Conservation (phyloP, 164 flowering plant genomes). For the Paratinospora sagittata region DNA sequence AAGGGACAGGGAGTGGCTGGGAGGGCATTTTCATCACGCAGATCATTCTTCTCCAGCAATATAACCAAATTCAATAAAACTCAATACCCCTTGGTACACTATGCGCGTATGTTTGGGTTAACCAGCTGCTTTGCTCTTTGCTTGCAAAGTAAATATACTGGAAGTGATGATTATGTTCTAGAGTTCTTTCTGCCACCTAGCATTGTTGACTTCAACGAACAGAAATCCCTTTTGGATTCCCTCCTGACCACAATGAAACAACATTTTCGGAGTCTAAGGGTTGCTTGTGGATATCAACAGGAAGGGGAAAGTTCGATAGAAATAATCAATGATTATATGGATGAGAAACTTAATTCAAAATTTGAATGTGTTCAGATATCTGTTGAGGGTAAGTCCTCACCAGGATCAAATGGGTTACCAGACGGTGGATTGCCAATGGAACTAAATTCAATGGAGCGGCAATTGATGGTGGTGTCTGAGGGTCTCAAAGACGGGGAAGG, state of each 20-base stretch:
- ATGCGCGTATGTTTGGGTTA: conserved; percentile 84
- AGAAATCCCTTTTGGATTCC: conserved; percentile 49
- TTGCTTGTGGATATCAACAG: conserved; percentile 52
- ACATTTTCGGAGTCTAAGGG: conserved; percentile 58
- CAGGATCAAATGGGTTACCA: conserved; percentile 23
- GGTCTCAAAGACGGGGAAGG: conserved; percentile 17
- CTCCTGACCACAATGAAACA: conserved; percentile 59
- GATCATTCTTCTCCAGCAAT: conserved; percentile 62
- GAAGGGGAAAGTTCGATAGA: conserved; percentile 46
- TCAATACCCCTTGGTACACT: conserved; percentile 92
- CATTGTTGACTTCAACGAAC: conserved; percentile 41
- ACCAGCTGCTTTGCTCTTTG: conserved; percentile 76
- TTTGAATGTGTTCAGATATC: conserved; percentile 27
- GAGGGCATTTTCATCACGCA: conserved; percentile 61
- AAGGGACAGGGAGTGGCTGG: conserved; percentile 95
- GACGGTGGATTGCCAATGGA: conserved; percentile 20
- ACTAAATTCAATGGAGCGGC: conserved; percentile 23
- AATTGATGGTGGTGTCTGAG: conserved; percentile 19
- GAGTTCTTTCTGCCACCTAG: conserved; percentile 85
- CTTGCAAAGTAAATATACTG: conserved; percentile 64
- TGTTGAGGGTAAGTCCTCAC: conserved; percentile 14
- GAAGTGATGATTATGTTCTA: conserved; percentile 76
- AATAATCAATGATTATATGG: conserved; percentile 37
- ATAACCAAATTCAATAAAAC: conserved; percentile 71
- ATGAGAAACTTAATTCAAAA: conserved; percentile 27